Evolutionary conservation across 2,329 filamentous ascomycete genomes (phyloP).

Genomic region (Penicillium sp.): DNA sequence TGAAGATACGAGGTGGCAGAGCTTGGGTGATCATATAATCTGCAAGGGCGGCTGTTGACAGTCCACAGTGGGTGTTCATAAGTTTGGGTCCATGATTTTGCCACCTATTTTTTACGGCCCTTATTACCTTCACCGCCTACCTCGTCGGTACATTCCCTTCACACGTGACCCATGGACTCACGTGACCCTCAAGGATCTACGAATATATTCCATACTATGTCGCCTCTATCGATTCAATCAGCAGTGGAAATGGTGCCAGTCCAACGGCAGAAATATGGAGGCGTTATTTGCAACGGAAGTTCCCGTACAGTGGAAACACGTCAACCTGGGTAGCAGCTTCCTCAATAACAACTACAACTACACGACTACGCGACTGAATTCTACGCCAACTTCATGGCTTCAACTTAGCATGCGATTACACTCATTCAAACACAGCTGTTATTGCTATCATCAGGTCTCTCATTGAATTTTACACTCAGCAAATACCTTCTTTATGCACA

Average conservation of each 20-base stretch:
- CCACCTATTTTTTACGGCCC: no score
- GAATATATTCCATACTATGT: background rate
- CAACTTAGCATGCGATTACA: background rate
- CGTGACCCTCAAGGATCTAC: background rate
- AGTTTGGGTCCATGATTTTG: no score
- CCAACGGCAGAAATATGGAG: background rate
- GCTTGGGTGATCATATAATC: slow-evolving; percentile 9
- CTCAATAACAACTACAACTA: background rate
- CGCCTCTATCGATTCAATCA: background rate
- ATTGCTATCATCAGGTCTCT: background rate
- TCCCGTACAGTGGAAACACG: background rate
- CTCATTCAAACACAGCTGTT: background rate
- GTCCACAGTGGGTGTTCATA: background rate
- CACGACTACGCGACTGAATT: background rate
- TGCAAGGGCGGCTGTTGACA: slow-evolving; percentile 14
- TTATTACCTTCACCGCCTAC: no score
- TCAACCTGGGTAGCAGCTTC: background rate
- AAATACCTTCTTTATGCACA: background rate
- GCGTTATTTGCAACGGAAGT: background rate
- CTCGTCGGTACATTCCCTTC: no score
- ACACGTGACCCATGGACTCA: background rate
- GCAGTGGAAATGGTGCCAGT: background rate
- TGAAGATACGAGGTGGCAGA: background rate
- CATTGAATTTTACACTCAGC: background rate
- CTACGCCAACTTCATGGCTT: background rate